Base-by-base conservation (phyloP, 371 early-diverging fungal genomes). In the Mucor irregularis region DNA sequence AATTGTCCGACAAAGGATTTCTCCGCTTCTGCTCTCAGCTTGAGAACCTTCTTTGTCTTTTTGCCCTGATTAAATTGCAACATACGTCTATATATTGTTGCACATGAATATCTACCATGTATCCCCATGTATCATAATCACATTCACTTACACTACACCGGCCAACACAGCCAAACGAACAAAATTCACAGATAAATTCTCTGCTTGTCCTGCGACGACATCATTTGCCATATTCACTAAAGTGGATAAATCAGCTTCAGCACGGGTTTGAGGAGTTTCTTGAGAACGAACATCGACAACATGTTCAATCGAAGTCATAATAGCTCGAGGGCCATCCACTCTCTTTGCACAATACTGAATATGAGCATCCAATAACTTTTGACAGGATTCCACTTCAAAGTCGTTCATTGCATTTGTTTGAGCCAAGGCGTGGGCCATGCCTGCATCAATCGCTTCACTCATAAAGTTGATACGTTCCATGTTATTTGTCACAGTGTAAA, bases 381-480 rank as follows among this genome's bases (percentile, higher is more conserved):
- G 62, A 40, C 68, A 68, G 11, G 56, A 40, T 3, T 64, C 66
- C 10, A 67, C 49, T 49, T 76, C 77, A 54, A 76, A 69, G 24
- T 61, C 66, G 38, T 76, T 76, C 17, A 76, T 44, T 16, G 61
- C 24, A 2, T 64, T 69, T 3, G 77, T 67, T 16, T 69, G 49
- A 2, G 77, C 71, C 25, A 76, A 49, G 30, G 56, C 68, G 49
- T 78, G 75, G 1, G 78, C 75, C 4, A 78, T 51, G 28, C 75
- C 71, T 5, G 78, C 78, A 51, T 73, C 70, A 2, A 78, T 16
- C 0, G 62, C 53, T 17, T 73, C 74, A 0, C 51, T 49, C 58
- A 76, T 22, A 7, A 45, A n/a, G 1, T 30, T 24, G 14, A 22
- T 42, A 21, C 56, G 35, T 22, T 55, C 35, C 3, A 42, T 48